phyloP scores from a whole-genome alignment of 2,329 filamentous ascomycete genomes.

The Pseudogymnoascus sp. region DNA sequence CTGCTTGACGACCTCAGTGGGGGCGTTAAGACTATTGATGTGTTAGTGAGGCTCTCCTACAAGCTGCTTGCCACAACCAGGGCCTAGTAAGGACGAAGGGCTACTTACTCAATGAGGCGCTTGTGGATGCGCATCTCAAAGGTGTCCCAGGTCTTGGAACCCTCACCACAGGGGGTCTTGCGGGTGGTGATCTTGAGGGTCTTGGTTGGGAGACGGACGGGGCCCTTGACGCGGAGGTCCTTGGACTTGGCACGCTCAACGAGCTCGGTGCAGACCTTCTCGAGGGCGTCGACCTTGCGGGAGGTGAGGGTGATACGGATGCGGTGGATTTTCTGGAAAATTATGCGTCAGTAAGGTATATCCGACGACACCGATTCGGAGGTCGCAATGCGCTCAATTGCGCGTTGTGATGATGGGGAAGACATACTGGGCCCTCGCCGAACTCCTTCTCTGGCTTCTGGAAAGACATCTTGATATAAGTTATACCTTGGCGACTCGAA shows the following conservation, averaged over 20 bases:
- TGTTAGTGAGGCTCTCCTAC: slow-evolving; percentile 20
- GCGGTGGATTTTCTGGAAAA: slow-evolving; percentile 77
- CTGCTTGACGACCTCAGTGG: slow-evolving; percentile 95
- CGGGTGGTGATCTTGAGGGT: slow-evolving; percentile 86
- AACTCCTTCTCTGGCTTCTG: slow-evolving; percentile 93
- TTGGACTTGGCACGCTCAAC: slow-evolving; percentile 98
- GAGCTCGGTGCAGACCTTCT: slow-evolving; percentile 97
- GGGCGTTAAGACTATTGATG: slow-evolving; percentile 70
- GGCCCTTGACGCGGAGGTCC: slow-evolving; percentile 97
- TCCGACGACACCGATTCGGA: not conserved
- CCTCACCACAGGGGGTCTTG: slow-evolving; percentile 99
- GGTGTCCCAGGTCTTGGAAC: slow-evolving; percentile 99
- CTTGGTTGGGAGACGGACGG: slow-evolving; percentile 96
- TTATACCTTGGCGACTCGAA: slow-evolving; percentile 73
- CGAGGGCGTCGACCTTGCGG: slow-evolving; percentile 89
- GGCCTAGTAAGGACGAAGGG: not conserved
- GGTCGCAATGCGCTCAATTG: not conserved
- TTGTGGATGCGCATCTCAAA: slow-evolving; percentile 99
- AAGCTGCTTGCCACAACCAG: not conserved
- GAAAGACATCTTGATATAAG: slow-evolving; percentile 70
- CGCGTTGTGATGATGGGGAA: not conserved
- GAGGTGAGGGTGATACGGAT: slow-evolving; percentile 97
- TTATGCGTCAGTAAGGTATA: slow-evolving; percentile 9
- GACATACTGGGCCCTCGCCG: slow-evolving; percentile 73
- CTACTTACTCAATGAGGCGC: slow-evolving; percentile 81